phyloP scores from a whole-genome alignment of 768 basidiomycete species.

The Rhodosporidiobolus odoratus region DNA sequence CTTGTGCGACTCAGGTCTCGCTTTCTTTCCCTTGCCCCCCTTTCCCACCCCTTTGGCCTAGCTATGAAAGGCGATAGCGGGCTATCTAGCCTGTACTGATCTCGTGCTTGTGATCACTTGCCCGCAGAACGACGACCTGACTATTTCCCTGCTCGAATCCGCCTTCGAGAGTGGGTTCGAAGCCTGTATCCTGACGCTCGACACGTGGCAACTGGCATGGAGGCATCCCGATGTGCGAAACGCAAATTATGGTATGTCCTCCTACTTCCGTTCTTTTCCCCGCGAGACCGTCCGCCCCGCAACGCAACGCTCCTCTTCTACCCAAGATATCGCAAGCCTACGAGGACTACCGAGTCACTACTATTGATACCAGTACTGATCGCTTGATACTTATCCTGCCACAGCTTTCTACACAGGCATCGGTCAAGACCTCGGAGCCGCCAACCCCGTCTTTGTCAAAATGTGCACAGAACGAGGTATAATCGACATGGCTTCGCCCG shows the following conservation, averaged over 20 bases:
- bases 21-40: not conserved
- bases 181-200: slow-evolving; percentile 38
- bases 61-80: no score
- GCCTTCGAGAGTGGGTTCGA: slow-evolving; percentile 54
- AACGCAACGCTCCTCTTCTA: no score
- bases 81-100: no score
- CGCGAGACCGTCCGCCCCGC: no score
- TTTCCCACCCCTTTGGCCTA: no score
- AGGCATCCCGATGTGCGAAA: slow-evolving; percentile 44
- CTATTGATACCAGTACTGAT: no score
- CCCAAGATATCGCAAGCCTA: no score
- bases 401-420: slow-evolving; percentile 43
- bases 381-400: no score
- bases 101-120: no score
- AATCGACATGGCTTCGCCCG: not conserved
- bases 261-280: slow-evolving; percentile 11
- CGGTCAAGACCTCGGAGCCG: slow-evolving; percentile 53
- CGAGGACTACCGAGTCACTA: no score
- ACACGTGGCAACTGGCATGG: slow-evolving; percentile 33
- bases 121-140: slow-evolving; percentile 54
- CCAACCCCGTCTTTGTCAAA: slow-evolving; percentile 55
- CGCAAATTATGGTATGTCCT: slow-evolving; percentile 47
- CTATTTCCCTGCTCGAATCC: slow-evolving; percentile 52
- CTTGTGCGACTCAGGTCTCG: not conserved
- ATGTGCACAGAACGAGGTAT: slow-evolving; percentile 42